Evolutionary conservation across 1,284 basidiomycete genomes (phyloP).

Genomic region (Wallemia mellicola): DNA sequence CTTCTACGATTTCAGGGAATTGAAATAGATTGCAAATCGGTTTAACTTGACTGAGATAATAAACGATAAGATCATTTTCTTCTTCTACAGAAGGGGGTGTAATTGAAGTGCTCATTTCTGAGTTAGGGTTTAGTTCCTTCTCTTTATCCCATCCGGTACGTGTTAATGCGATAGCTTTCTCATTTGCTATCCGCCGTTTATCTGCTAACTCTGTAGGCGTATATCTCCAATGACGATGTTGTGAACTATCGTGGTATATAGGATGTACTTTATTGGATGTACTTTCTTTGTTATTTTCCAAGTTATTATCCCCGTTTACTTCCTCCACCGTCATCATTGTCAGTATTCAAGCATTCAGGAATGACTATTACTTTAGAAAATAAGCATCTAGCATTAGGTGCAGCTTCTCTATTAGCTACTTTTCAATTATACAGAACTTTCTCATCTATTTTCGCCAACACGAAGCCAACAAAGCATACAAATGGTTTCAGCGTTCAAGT

Average conservation of each 20-base stretch:
- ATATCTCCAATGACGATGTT: slow-evolving; percentile 64
- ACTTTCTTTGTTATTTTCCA: slow-evolving; percentile 1
- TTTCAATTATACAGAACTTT: not conserved
- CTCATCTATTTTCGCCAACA: not conserved
- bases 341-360: not conserved
- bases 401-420: not conserved
- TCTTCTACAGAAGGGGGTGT: slow-evolving; percentile 51
- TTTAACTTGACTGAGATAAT: slow-evolving; percentile 63
- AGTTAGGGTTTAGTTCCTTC: slow-evolving; percentile 22
- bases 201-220: slow-evolving; percentile 31
- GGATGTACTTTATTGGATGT: slow-evolving; percentile 7
- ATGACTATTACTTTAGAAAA: not conserved
- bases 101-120: slow-evolving; percentile 18
- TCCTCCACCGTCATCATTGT: not conserved
- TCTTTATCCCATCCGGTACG: slow-evolving; percentile 44
- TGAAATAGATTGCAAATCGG: slow-evolving; percentile 51
- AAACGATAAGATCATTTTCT: slow-evolving; percentile 58
- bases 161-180: slow-evolving; percentile 40
- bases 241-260: slow-evolving; percentile 53
- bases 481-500: not conserved
- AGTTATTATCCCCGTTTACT: not conserved
- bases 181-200: slow-evolving; percentile 34
- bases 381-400: not conserved
- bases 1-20: slow-evolving; percentile 70
- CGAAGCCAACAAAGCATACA: not conserved